Conservation (phyloP, 371 early-diverging fungal species). For the Nosema muscidifuracis region DNA sequence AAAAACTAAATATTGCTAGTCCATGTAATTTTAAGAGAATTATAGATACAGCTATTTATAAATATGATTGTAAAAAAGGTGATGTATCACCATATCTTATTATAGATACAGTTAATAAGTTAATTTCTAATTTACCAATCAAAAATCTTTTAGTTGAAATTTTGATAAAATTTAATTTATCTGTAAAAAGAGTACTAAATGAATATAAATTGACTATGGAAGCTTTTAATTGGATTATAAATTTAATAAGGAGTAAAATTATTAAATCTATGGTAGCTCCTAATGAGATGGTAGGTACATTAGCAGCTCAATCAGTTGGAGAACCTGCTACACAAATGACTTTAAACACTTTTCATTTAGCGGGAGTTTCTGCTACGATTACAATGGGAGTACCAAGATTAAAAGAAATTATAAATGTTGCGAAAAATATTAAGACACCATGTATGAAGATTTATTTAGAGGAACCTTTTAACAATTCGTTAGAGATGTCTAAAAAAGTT, state of each 20-base stretch:
- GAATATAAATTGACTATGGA: conserved; percentile 62
- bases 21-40: conserved; percentile 43
- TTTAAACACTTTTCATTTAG: conserved; percentile 96
- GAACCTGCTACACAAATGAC: conserved; percentile 99
- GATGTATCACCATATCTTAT: conserved; percentile 39
- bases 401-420: conserved; percentile 98
- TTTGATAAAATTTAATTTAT: conserved; percentile 35
- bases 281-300: conserved; percentile 97
- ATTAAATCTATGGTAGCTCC: conserved; percentile 78
- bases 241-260: conserved; percentile 80
- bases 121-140: background rate
- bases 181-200: conserved; percentile 32
- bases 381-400: conserved; percentile 97
- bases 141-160: conserved; percentile 26
- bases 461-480: conserved; percentile 67
- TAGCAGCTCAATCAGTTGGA: conserved; percentile 98
- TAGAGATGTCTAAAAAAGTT: conserved; percentile 78
- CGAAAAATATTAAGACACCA: conserved; percentile 91
- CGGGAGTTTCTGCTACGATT: conserved; percentile 94
- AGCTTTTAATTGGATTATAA: conserved; percentile 85
- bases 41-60: conserved; percentile 1
- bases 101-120: conserved; percentile 5
- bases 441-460: conserved; percentile 76
- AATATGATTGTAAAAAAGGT: conserved; percentile 14
- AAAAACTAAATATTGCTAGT: conserved; percentile 8